Conservation (phyloP, 306 rosid genomes). For the Quercus robur region DNA sequence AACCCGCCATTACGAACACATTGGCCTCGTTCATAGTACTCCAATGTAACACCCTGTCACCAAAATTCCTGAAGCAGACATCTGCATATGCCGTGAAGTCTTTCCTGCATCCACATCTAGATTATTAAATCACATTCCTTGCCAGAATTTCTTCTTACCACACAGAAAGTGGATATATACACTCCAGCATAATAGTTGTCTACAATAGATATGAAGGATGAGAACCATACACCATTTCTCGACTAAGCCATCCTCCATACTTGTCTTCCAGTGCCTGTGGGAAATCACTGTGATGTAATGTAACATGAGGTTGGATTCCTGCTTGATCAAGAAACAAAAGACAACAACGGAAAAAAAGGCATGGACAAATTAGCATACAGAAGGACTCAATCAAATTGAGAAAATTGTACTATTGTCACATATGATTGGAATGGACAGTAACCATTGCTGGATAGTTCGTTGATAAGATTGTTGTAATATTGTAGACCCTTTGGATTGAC, state of each 20-base stretch:
- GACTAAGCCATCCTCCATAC: constrained; percentile 77
- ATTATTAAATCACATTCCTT: too few species aligned
- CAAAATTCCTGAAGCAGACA: constrained; percentile 49
- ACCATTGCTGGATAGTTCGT: constrained; percentile 23
- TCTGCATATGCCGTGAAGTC: too few species aligned
- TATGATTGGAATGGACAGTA: neutral
- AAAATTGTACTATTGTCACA: neutral
- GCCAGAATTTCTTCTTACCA: neutral
- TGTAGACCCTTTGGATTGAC: too few species aligned
- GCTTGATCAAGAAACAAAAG: neutral
- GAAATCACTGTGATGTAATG: constrained; percentile 50
- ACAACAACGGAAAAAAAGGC: neutral
- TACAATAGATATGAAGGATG: neutral
- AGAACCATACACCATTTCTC: constrained; percentile 43
- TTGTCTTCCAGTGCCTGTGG: constrained; percentile 79
- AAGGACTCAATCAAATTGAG: neutral
- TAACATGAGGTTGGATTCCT: constrained; percentile 85
- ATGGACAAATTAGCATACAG: neutral
- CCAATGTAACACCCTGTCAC: constrained; percentile 54
- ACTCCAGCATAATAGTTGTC: neutral
- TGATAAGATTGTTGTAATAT: too few species aligned
- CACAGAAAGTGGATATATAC: neutral
- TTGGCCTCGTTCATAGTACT: constrained; percentile 44
- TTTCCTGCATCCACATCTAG: too few species aligned
- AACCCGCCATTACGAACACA: constrained; percentile 12